phyloP scores from a whole-genome alignment of 495 filamentous ascomycete genomes.

The Talaromyces stipitatus region DNA sequence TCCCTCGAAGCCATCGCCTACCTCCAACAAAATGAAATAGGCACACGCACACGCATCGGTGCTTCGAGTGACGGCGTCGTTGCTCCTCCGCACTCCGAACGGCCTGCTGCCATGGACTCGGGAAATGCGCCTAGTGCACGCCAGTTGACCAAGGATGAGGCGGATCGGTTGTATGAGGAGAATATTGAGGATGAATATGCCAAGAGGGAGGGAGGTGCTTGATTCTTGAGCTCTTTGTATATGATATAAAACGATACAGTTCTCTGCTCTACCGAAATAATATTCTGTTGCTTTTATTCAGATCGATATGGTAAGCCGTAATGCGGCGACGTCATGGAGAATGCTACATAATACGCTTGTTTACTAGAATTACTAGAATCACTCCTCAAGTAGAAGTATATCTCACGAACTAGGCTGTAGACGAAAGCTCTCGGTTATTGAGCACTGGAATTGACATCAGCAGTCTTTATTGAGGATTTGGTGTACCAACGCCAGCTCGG shows the following conservation, averaged over 20 bases:
- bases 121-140: slow-evolving; percentile 14
- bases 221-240: slow-evolving; percentile 21
- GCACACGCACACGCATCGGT: slow-evolving; percentile 9
- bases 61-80: slow-evolving; percentile 9
- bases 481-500: not conserved
- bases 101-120: slow-evolving; percentile 1
- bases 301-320: not conserved
- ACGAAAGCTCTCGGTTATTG: no score
- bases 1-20: slow-evolving; percentile 12
- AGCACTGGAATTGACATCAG: no score
- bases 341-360: not conserved
- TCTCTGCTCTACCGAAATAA: no score
- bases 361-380: not conserved
- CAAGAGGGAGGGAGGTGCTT: slow-evolving; percentile 67
- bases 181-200: slow-evolving; percentile 73
- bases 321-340: not conserved
- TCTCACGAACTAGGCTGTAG: no score
- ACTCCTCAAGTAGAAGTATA: no score
- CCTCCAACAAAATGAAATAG: slow-evolving; percentile 5
- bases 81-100: slow-evolving; percentile 11
- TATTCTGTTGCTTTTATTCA: not conserved
- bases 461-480: not conserved
- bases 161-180: slow-evolving; percentile 58
- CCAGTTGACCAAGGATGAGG: slow-evolving; percentile 42
- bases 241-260: not conserved